A percentile compares a stretch with the other conserved stretches of the same genome.
Conservation (phyloP, 2,329 filamentous ascomycete genomes). For the Neocucurbitaria cava region DNA sequence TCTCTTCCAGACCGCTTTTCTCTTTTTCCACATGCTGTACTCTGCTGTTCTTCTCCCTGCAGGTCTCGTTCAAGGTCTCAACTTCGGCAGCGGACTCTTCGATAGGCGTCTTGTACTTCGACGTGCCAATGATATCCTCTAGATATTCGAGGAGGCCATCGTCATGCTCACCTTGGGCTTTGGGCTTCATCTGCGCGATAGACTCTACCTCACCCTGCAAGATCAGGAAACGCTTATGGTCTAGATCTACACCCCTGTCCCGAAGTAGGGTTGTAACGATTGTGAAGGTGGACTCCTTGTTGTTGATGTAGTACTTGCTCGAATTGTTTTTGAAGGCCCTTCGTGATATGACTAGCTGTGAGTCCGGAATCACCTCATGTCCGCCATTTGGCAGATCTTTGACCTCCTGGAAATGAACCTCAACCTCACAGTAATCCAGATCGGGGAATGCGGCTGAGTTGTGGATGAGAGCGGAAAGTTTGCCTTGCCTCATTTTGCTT, state of each 20-base stretch:
- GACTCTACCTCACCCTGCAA: slow-evolving; percentile 98
- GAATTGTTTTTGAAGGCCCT: slow-evolving; percentile 97
- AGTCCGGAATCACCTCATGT: slow-evolving; percentile 79
- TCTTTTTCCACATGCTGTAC: slow-evolving; percentile 99
- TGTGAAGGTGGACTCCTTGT: slow-evolving; percentile 88
- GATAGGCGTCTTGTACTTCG: slow-evolving; percentile 96
- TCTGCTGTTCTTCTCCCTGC: slow-evolving; percentile 90
- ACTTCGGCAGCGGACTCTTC: slow-evolving; percentile 92
- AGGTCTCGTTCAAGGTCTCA: slow-evolving; percentile 91
- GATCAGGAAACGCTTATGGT: slow-evolving; percentile 98
- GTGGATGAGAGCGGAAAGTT: slow-evolving; percentile 96
- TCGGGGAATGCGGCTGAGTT: slow-evolving; percentile 90
- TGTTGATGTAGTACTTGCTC: slow-evolving; percentile 98
- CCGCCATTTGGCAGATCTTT: slow-evolving; percentile 82
- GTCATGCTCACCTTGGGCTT: slow-evolving; percentile 92
- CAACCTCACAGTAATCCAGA: slow-evolving; percentile 90
- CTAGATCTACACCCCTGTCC: slow-evolving; percentile 89
- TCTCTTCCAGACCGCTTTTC: slow-evolving; percentile 89
- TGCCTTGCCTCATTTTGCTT: slow-evolving; percentile 99
- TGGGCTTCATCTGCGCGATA: slow-evolving; percentile 98
- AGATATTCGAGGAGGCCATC: slow-evolving; percentile 96
- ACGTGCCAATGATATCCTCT: slow-evolving; percentile 98
- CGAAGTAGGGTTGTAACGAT: slow-evolving; percentile 85
- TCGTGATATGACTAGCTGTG: slow-evolving; percentile 85
- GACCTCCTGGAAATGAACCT: slow-evolving; percentile 95